These are phyloP conservation scores for Aspergillus oerlinghausenensis DNA, from an alignment of 2,329 filamentous ascomycete species.

Conservation along the genomic window DNA sequence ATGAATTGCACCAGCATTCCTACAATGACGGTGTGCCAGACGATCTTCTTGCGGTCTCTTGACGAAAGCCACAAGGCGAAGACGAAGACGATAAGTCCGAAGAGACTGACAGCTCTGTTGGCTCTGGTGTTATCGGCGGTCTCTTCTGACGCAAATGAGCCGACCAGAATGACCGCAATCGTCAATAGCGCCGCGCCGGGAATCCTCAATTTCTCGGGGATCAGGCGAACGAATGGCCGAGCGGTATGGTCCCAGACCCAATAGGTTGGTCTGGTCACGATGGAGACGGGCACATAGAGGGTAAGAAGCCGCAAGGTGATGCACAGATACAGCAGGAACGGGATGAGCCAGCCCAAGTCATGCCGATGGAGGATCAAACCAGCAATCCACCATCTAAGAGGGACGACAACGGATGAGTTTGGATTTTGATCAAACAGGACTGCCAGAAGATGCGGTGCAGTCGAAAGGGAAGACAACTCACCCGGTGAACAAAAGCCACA, in stretches of 20 bases:
- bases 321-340: slow-evolving; percentile 74
- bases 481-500: slow-evolving; percentile 52
- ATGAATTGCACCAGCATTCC: slow-evolving; percentile 88
- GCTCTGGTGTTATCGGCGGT: slow-evolving; percentile 69
- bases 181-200: slow-evolving; percentile 60
- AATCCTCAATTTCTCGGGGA: slow-evolving; percentile 63
- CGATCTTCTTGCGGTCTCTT: slow-evolving; percentile 55
- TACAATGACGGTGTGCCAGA: slow-evolving; percentile 76
- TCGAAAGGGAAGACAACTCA: slow-evolving; percentile 30
- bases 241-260: slow-evolving; percentile 64
- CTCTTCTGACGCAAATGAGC: slow-evolving; percentile 69
- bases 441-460: slow-evolving; percentile 10
- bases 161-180: slow-evolving; percentile 70
- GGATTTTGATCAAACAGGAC: neutral
- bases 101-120: slow-evolving; percentile 75
- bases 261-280: slow-evolving; percentile 63
- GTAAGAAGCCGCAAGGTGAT: slow-evolving; percentile 70
- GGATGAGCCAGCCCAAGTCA: slow-evolving; percentile 75
- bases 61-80: slow-evolving; percentile 66
- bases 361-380: slow-evolving; percentile 66
- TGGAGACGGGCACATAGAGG: slow-evolving; percentile 64
- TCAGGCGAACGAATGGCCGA: slow-evolving; percentile 53
- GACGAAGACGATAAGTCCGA: slow-evolving; percentile 71
- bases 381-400: slow-evolving; percentile 67
- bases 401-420: slow-evolving; percentile 12